Base-by-base conservation (phyloP, 2,329 filamentous ascomycete species). In the Didymella sp. region DNA sequence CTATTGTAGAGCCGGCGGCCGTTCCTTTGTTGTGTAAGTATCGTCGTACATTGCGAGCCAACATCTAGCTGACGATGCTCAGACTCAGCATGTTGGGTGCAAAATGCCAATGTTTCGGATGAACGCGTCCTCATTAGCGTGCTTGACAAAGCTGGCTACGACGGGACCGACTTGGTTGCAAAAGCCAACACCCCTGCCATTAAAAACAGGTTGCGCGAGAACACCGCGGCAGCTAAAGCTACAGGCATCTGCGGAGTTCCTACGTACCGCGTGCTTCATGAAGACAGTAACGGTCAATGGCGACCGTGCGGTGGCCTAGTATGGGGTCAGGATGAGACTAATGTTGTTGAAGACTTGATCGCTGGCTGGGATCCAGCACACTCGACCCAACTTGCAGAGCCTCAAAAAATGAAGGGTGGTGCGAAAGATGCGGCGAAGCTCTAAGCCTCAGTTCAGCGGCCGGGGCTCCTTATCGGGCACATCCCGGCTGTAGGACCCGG, bases 321-420 rank as follows among this genome's bases (percentile, higher is more conserved):
- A 2, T 76, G 73, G 73, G 73, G 73, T 7, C 72, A 75, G 28
- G 73, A 76, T 27, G 71, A 75, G 44, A 66, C 51, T 3, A 70
- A 66, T 45, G 69, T 75, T 1, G 66, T 76, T 1, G 71, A 75
- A 44, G 73, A 75, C 54, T 15, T 74, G 27, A 73, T 76, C 37
- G 67, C 67, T 2, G 73, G 73, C 2, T 76, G 73, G 73, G 58
- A 68, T 38, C 33, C 27, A 2, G 41, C 50, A 15, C 22, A 4
- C 3, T 46, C 53, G 13, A 4, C 4, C 2, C 31, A 45, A 8
- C 22, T 56, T 8, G 53, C 53, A 25, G 46, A 56, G 22, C 53
- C 53, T 19, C 46, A 3, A 8, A 56, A 46, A 21, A 17, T 13
- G 13, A 13, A 17, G 9, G 12, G 6, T n/a, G 22, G 22, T 13